A percentile compares a stretch with the other conserved stretches of the same genome.
Evolutionary conservation across 257 asterid species (phyloP).

Genomic region (Capsicum baccatum): DNA sequence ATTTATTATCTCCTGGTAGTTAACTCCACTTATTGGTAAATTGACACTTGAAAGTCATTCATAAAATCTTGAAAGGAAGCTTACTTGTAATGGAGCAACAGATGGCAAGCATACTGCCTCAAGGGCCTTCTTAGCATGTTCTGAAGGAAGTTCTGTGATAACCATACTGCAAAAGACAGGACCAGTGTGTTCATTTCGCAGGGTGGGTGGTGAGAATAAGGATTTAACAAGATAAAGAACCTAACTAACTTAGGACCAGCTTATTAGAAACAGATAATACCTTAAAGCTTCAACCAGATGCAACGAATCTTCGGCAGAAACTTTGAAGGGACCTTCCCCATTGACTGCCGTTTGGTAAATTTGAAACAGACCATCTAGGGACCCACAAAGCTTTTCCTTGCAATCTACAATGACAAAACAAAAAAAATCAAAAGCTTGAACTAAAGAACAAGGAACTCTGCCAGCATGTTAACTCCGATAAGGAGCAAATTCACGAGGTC

Average conservation of each 20-base stretch:
- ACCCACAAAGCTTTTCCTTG: slow-evolving; percentile 85
- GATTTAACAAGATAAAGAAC: slow-evolving; percentile 22
- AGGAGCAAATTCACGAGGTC: slow-evolving; percentile 11
- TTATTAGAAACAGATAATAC: slow-evolving; percentile 47
- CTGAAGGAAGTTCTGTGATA: slow-evolving; percentile 91
- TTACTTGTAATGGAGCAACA: slow-evolving; percentile 81
- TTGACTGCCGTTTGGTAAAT: slow-evolving; percentile 87
- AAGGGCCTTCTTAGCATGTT: slow-evolving; percentile 88
- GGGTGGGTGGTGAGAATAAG: not conserved
- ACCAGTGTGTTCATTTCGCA: slow-evolving; percentile 2
- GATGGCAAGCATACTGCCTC: slow-evolving; percentile 90
- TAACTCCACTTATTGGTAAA: slow-evolving; percentile 42
- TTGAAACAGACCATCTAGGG: slow-evolving; percentile 85
- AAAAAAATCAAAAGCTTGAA: slow-evolving; percentile 26
- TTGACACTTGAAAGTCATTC: slow-evolving; percentile 26
- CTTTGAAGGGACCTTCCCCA: slow-evolving; percentile 91
- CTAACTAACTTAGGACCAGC: slow-evolving; percentile 20
- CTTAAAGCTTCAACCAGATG: slow-evolving; percentile 96
- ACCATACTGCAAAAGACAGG: slow-evolving; percentile 75
- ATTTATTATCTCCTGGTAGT: slow-evolving; percentile 77
- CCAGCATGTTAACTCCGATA: slow-evolving; percentile 7
- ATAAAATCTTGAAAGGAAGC: slow-evolving; percentile 40
- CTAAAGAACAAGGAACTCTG: not conserved
- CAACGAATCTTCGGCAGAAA: slow-evolving; percentile 93
- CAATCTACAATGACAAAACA: slow-evolving; percentile 64